Conservation (phyloP, 2,329 filamentous ascomycete genomes). For the Dryadomyces quercivorus region DNA sequence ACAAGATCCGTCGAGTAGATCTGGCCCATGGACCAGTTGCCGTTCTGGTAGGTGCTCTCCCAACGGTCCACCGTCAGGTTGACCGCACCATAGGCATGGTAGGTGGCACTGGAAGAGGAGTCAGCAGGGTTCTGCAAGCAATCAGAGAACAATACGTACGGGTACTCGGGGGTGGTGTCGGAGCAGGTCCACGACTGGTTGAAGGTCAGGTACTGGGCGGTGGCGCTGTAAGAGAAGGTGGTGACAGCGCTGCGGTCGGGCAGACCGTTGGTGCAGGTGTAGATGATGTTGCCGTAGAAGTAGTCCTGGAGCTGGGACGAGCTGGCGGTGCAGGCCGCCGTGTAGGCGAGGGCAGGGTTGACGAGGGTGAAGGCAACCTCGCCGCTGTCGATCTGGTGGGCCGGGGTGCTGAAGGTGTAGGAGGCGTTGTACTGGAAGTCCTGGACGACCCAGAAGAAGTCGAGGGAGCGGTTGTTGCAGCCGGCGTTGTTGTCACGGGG, state of each 20-base stretch:
- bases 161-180: constrained; percentile 24
- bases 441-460: constrained; percentile 28
- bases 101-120: constrained; percentile 16
- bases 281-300: constrained; percentile 34
- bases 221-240: constrained; percentile 30
- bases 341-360: constrained; percentile 29
- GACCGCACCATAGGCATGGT: constrained; percentile 20
- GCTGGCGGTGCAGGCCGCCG: constrained; percentile 24
- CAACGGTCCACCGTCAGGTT: constrained; percentile 24
- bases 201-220: constrained; percentile 23
- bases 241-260: constrained; percentile 15
- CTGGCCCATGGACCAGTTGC: constrained; percentile 26
- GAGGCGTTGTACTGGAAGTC: constrained; percentile 36
- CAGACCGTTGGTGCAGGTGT: constrained; percentile 26
- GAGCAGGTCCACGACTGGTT: constrained; percentile 38
- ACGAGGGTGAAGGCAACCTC: constrained; percentile 35
- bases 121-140: neutral
- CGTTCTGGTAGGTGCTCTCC: constrained; percentile 22
- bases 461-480: constrained; percentile 21
- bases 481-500: constrained; percentile 12
- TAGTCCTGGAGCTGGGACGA: constrained; percentile 33
- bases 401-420: constrained; percentile 35
- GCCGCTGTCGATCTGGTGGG: constrained; percentile 37
- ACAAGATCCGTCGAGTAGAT: constrained; percentile 25
- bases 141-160: constrained; percentile 16